phyloP scores from a whole-genome alignment of 2,329 filamentous ascomycete genomes.

The Ramichloridium luteum region DNA sequence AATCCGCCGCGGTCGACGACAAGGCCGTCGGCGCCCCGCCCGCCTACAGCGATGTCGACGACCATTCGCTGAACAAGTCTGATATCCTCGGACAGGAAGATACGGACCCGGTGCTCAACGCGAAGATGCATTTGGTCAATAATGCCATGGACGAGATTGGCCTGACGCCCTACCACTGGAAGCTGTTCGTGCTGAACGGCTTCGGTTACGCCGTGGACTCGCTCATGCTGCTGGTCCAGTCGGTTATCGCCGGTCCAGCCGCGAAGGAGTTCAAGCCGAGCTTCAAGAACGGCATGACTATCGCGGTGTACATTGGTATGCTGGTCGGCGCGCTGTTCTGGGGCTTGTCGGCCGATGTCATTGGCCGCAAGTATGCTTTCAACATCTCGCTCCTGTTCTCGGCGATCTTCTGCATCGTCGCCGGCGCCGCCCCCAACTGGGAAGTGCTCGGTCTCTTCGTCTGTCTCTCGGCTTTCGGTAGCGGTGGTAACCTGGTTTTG shows the following conservation, averaged over 20 bases:
- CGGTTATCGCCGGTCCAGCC: constrained; percentile 47
- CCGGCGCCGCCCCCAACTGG: constrained; percentile 57
- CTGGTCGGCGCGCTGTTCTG: constrained; percentile 52
- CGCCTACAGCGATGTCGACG: constrained; percentile 9
- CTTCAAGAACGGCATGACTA: constrained; percentile 44
- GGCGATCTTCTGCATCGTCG: constrained; percentile 49
- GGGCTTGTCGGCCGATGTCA: constrained; percentile 55
- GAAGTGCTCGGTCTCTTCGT: constrained; percentile 51
- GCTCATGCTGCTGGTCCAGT: constrained; percentile 47
- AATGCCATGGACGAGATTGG: constrained; percentile 47
- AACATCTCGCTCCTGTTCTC: constrained; percentile 54
- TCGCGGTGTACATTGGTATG: constrained; percentile 48
- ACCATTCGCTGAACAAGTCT: constrained; percentile 21
- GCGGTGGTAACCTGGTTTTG: constrained; percentile 50
- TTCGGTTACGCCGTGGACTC: constrained; percentile 51
- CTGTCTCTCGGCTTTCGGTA: constrained; percentile 50
- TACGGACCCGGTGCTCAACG: constrained; percentile 48
- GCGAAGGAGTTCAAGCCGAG: constrained; percentile 46
- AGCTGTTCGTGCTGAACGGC: constrained; percentile 48
- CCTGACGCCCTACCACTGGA: constrained; percentile 43
- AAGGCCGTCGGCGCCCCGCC: constrained; percentile 9
- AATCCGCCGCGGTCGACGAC: constrained; percentile 2
- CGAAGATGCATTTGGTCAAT: constrained; percentile 59
- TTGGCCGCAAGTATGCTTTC: constrained; percentile 57
- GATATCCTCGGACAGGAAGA: constrained; percentile 48